Base-by-base conservation (phyloP, 805 yeast genomes). In the Barnettozyma botsteinii region DNA sequence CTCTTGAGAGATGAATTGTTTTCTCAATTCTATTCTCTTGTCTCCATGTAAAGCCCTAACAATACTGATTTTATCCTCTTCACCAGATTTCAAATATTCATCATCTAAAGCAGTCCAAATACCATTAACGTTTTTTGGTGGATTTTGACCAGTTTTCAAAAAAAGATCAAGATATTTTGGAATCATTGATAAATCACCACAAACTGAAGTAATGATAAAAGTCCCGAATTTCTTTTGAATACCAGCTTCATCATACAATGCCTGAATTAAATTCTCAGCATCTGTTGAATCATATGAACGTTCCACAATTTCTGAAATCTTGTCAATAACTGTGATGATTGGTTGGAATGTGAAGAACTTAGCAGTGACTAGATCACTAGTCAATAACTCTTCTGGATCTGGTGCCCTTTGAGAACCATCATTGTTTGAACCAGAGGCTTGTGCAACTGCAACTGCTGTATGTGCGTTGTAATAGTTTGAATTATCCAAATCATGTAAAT, bases 91-190 rank as follows among this genome's bases (percentile, higher is more conserved):
- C 38, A 69, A 47, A 46, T 58, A 55, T 14, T 52, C 61, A 45
- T 69, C 73, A 55, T 69, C 72, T 34, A 64, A 67, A 21, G 60
- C 49, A 2, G 72, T 67, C 73, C 73, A 69, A 32, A 69, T 63
- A 38, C 73, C 73, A n/a, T 67, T 64, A 8, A 62, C 62, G 38
- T 65, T 54, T 38, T 49, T 46, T 27, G 74, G 74, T 10, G 73
- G 74, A 43, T 67, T 66, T 13, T 61, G 56, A 25, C 65, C 66
- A 20, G 65, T 58, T 44, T 61, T 61, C 32, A 69, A 60, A 54
- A 66, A 66, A 29, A 59, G 53, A 41, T 67, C 59, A 43, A 69
- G 59, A 44, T 64, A 69, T 33, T 66, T 59, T 32, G 71, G 69
- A 40, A 69, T 64, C 33, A 67, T 54, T 45, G 62, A 56, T 35